Evolutionary conservation across 164 flowering plant species (phyloP).

Genomic region (grape (Vitis vinifera)): DNA sequence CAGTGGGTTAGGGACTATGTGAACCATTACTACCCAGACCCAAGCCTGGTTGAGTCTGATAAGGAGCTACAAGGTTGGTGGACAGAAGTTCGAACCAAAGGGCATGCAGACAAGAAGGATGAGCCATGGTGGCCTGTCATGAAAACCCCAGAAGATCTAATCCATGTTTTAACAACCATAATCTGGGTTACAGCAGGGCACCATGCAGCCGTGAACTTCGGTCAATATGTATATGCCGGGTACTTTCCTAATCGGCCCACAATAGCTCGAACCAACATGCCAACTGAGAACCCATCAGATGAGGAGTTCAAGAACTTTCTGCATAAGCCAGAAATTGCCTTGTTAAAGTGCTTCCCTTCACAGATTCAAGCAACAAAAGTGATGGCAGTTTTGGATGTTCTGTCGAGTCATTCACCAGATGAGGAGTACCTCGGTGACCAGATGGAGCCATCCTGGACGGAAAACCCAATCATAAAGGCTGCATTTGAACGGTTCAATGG

Average conservation of each 20-base stretch:
- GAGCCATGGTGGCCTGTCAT: constrained; percentile 44
- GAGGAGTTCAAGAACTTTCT: constrained; percentile 1
- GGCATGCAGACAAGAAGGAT: constrained; percentile 36
- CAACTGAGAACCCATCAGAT: not conserved
- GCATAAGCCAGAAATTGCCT: constrained; percentile 1
- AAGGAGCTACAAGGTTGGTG: constrained; percentile 28
- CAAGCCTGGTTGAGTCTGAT: constrained; percentile 7
- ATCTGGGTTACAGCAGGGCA: constrained; percentile 29
- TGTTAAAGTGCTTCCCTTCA: constrained; percentile 3
- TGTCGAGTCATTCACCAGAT: constrained; percentile 10
- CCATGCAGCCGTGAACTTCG: constrained; percentile 32
- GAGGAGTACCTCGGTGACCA: not conserved
- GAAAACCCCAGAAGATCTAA: constrained; percentile 19
- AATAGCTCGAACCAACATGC: constrained; percentile 4
- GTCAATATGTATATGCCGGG: constrained; percentile 23
- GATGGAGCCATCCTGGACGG: too few species aligned
- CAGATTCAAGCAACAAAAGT: constrained; percentile 3
- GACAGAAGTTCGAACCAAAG: constrained; percentile 27
- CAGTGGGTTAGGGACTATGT: constrained; percentile 20
- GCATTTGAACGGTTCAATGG: too few species aligned
- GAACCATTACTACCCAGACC: constrained; percentile 17
- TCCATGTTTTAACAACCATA: constrained; percentile 25
- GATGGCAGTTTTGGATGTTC: constrained; percentile 10
- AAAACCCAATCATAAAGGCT: too few species aligned
- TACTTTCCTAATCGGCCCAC: constrained; percentile 16